These are phyloP conservation scores for Penicillium thymicola DNA, from an alignment of 2,329 filamentous ascomycete species.

Conservation along the genomic window DNA sequence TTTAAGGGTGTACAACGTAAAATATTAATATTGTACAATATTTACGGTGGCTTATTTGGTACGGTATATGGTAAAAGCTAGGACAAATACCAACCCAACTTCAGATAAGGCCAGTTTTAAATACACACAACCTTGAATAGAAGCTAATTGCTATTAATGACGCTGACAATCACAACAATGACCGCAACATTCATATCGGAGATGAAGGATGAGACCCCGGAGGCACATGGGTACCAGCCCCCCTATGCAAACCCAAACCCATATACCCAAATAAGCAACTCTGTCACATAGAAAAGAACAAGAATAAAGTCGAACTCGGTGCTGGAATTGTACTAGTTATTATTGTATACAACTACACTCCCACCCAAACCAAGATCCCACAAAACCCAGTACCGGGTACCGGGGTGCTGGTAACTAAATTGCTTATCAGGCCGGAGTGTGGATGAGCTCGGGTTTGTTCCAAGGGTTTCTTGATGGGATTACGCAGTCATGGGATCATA, in stretches of 20 bases:
- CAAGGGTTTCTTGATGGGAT: not conserved
- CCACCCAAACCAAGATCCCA: not conserved
- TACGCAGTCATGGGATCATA: constrained; percentile 10
- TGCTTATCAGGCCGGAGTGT: not conserved
- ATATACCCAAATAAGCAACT: not conserved
- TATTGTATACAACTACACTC: not conserved
- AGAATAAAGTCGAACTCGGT: too few relatives aligned
- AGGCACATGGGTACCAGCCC: not conserved
- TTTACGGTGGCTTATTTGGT: not conserved
- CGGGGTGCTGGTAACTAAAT: not conserved
- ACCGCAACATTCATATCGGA: not conserved
- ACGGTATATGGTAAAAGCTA: not conserved
- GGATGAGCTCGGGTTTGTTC: not conserved
- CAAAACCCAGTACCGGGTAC: not conserved
- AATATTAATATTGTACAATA: not conserved
- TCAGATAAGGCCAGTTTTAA: not conserved
- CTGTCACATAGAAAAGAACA: not conserved
- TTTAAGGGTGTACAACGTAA: not conserved
- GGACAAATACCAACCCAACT: not conserved
- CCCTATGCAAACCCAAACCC: not conserved
- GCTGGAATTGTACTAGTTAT: not conserved
- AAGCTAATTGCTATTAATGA: not conserved
- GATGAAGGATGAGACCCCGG: not conserved
- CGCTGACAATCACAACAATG: not conserved
- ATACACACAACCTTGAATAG: not conserved